phyloP scores from a whole-genome alignment of 768 basidiomycete species.

The Agrocybe pediades region DNA sequence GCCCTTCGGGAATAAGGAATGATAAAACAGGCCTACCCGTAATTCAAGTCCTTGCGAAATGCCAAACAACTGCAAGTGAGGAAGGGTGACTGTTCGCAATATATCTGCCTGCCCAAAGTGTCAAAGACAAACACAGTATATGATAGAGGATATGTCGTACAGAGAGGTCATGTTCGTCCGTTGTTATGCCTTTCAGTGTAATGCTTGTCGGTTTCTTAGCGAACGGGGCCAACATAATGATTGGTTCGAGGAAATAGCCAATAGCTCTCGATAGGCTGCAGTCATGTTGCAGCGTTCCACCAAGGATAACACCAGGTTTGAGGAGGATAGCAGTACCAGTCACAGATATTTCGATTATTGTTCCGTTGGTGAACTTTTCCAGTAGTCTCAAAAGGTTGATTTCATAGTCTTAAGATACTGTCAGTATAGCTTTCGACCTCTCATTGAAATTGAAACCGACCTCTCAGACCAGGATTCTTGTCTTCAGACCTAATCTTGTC shows the following conservation, averaged over 20 bases:
- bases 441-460: constrained; percentile 37
- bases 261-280: constrained; percentile 88
- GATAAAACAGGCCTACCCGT: constrained; percentile 48
- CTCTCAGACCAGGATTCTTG: constrained; percentile 93
- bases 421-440: background rate
- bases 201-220: constrained; percentile 84
- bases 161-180: constrained; percentile 90
- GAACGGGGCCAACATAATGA: constrained; percentile 91
- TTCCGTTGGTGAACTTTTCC: constrained; percentile 93
- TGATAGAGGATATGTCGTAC: constrained; percentile 39
- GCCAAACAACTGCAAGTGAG: constrained; percentile 88
- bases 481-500: constrained; percentile 89
- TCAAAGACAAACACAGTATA: background rate
- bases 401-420: constrained; percentile 74
- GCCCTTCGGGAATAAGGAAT: background rate
- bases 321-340: constrained; percentile 93
- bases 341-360: constrained; percentile 92
- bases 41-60: constrained; percentile 90
- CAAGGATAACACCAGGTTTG: constrained; percentile 89
- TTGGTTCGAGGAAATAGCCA: constrained; percentile 92
- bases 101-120: constrained; percentile 68
- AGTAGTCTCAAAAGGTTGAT: constrained; percentile 84
- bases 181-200: constrained; percentile 88
- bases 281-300: constrained; percentile 81
- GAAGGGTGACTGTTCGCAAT: constrained; percentile 86